These are phyloP conservation scores for Xylaria grammica DNA, from an alignment of 495 filamentous ascomycete species.

Conservation along the genomic window DNA sequence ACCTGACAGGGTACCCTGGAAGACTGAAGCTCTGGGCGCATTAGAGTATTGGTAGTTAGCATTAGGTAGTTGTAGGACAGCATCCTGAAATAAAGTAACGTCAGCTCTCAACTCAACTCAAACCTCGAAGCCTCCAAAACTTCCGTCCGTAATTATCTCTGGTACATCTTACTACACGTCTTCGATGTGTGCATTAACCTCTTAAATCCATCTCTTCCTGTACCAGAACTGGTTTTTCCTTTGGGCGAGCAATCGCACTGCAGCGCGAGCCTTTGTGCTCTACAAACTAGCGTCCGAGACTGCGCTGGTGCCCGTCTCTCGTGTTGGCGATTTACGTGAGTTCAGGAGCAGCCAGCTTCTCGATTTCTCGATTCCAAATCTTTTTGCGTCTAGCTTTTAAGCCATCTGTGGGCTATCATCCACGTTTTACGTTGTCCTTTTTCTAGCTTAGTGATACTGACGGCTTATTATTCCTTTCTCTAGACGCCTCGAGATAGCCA, in stretches of 20 bases:
- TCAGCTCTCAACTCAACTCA: neutral
- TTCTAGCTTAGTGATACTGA: neutral
- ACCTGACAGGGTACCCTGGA: conserved; percentile 1
- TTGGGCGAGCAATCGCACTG: neutral
- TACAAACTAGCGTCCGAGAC: neutral
- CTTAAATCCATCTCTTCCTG: neutral
- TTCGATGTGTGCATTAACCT: neutral
- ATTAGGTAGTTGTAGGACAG: neutral
- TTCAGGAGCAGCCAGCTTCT: neutral
- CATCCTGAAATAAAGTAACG: conserved; percentile 1
- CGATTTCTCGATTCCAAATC: neutral
- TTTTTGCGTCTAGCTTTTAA: too few species aligned
- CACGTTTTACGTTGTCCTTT: neutral
- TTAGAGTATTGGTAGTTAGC: neutral
- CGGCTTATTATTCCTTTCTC: neutral
- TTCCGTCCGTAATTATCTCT: neutral
- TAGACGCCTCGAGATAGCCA: neutral
- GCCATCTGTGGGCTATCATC: too few species aligned
- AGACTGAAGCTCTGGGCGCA: conserved; percentile 5
- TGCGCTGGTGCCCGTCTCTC: conserved; percentile 1
- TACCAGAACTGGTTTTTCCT: neutral
- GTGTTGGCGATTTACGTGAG: neutral
- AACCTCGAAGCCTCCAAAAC: conserved; percentile 1
- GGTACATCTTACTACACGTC: neutral
- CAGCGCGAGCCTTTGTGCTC: conserved; percentile 21